Percentiles rank a stretch among this genome's conserved stretches.
phyloP scores from a whole-genome alignment of 1,139 yeast species.

The Saccharomyces hybrid region DNA sequence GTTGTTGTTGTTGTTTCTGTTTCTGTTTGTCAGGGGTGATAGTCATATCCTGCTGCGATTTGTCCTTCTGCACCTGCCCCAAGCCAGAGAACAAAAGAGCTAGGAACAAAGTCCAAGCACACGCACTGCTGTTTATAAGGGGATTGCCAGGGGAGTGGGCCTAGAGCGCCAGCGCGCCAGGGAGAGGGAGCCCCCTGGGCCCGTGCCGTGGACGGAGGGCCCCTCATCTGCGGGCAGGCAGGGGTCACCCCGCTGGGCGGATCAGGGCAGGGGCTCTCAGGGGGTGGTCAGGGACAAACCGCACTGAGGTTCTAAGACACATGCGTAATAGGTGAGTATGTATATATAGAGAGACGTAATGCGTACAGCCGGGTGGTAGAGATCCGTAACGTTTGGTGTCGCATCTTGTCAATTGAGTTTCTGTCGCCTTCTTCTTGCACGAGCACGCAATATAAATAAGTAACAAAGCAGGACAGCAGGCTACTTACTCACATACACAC shows the following conservation, averaged over 20 bases:
- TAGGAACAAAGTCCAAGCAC: neutral
- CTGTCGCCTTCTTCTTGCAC: neutral
- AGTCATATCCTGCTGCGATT: neutral
- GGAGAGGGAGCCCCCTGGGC: neutral
- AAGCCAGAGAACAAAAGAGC: neutral
- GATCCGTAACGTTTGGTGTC: neutral
- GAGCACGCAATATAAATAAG: neutral
- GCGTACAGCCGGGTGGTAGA: neutral
- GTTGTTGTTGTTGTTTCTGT: neutral
- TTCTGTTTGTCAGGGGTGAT: neutral
- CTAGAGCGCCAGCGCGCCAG: neutral
- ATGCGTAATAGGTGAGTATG: neutral
- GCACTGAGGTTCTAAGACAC: neutral
- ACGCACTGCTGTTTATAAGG: neutral
- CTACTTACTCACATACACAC: neutral
- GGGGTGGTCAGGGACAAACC: neutral
- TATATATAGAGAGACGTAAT: neutral
- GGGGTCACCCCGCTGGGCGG: neutral
- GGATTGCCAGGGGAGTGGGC: neutral
- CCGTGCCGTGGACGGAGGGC: neutral
- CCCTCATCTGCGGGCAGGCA: neutral
- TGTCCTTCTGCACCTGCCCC: neutral
- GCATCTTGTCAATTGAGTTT: neutral
- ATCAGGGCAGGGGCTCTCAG: conserved; percentile 1
- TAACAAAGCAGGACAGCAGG: neutral